phyloP scores from a whole-genome alignment of 2,329 filamentous ascomycete genomes.

The Clarireedia sp. region DNA sequence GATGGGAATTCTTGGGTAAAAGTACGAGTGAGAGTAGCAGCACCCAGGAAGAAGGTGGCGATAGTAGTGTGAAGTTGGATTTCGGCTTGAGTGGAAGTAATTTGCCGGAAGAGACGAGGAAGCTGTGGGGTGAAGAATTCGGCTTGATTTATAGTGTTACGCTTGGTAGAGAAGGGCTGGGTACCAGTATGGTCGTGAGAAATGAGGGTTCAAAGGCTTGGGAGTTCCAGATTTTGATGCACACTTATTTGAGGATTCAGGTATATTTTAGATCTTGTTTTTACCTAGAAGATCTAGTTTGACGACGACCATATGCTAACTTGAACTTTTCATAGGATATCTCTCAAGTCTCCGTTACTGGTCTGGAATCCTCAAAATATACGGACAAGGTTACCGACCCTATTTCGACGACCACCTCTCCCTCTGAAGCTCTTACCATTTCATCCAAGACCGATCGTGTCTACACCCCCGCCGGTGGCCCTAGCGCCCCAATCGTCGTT shows the following conservation, averaged over 20 bases:
- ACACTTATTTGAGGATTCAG: conserved; percentile 78
- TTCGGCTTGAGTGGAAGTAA: conserved; percentile 77
- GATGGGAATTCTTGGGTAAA: conserved; percentile 93
- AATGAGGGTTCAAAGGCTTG: conserved; percentile 77
- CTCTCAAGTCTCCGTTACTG: conserved; percentile 59
- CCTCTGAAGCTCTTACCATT: conserved; percentile 54
- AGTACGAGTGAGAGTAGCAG: conserved; percentile 49
- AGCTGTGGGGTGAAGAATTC: conserved; percentile 80
- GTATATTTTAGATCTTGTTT: conserved; percentile 38
- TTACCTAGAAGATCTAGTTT: too few species aligned
- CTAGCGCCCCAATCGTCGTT: conserved; percentile 51
- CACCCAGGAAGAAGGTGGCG: conserved; percentile 33
- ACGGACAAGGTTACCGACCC: conserved; percentile 68
- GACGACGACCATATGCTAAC: conserved; percentile 9
- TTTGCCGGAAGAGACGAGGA: conserved; percentile 58
- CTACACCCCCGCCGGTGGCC: conserved; percentile 63
- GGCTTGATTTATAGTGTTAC: conserved; percentile 90
- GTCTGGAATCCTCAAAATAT: conserved; percentile 70
- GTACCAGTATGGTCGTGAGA: conserved; percentile 76
- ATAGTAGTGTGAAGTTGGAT: conserved; percentile 81
- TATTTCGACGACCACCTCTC: conserved; percentile 54
- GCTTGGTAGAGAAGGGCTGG: conserved; percentile 63
- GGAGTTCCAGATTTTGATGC: conserved; percentile 85
- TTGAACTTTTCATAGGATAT: conserved; percentile 57
- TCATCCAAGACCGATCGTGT: conserved; percentile 78